Evolutionary conservation across 176 grass and related monocot species (phyloP).

Genomic region (Carex littledalei): DNA sequence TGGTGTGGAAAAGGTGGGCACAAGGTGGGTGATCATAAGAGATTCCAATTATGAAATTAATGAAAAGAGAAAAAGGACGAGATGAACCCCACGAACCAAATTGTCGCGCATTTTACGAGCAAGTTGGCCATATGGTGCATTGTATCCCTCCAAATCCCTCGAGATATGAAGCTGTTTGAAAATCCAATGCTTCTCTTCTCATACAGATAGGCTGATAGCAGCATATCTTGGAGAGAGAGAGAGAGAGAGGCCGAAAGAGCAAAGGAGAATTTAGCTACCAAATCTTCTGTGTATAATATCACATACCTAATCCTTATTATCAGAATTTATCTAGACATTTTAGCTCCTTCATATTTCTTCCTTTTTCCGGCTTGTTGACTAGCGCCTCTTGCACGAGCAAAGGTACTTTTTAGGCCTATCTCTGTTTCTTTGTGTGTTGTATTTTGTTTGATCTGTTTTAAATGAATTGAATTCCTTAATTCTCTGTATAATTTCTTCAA

Average conservation of each 20-base stretch:
- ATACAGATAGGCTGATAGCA: neutral
- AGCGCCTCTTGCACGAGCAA: neutral
- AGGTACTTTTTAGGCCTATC: neutral
- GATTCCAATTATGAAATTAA: neutral
- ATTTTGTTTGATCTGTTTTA: neutral
- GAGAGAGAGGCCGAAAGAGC: neutral
- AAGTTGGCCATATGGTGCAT: neutral
- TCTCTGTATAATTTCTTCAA: neutral
- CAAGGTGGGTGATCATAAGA: neutral
- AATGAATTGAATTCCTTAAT: neutral
- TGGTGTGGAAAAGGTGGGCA: neutral
- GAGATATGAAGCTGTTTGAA: neutral
- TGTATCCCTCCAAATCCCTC: conserved; percentile 1
- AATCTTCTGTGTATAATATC: neutral
- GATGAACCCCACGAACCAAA: neutral
- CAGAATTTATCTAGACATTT: neutral
- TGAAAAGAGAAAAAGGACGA: neutral
- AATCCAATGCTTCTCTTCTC: neutral
- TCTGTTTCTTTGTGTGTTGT: neutral
- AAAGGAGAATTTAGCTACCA: neutral
- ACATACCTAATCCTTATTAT: neutral
- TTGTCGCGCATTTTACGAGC: neutral
- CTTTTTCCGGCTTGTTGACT: neutral
- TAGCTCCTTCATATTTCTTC: neutral
- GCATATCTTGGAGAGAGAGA: neutral